Base-by-base conservation (phyloP, 139 green algal genomes). In the Coelastrella sp. region DNA sequence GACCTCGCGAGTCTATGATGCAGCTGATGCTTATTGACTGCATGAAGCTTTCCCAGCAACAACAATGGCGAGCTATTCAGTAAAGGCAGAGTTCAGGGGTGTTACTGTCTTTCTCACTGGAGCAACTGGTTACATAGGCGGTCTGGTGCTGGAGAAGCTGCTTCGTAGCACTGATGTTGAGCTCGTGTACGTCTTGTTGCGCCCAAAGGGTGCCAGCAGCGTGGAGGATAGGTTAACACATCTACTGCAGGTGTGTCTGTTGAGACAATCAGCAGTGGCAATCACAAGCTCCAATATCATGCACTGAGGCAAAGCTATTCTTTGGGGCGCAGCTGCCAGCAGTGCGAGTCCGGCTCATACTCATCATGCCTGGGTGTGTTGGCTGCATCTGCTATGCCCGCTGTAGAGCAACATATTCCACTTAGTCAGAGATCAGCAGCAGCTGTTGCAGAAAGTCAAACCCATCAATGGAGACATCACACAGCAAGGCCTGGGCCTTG, bases 51-150 rank as follows among this genome's bases (percentile, higher is more conserved):
- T 81, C 20, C 23, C 23, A 22, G 7, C 57, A 65, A 71, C 79
- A 73, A 56, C 58, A 0, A 68, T 73, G 79, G 64, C 66, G n/a
- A 85, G 73, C 20, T 81, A 87, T 8, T 71, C 61, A 71, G 61
- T 71, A 13, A 7, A 6, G 14, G 56, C 47, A 17, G 57, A 89
- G 22, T 74, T 87, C 73, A 60, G 11, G 19, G 74, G 60, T 71
- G 64, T 61, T 4, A 75, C 22, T 11, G 89, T 92, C 11, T 56
- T 92, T 3, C 61, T 92, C 32, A 92, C 89, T 23, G 89, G 89
- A 32, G 81, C 74, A 7, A 90, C 74, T 6, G 89, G 89, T 61
- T 92, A 87, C 78, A 22, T 92, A 7, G 89, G 89, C 5, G n/a
- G 81, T 54, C 54, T 89, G 17, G 74, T 92, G 11, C 20, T 92